Percentiles rank a stretch among this genome's conserved stretches.
Conservation (phyloP, 345 rosid species). For the Kandelia obovata region DNA sequence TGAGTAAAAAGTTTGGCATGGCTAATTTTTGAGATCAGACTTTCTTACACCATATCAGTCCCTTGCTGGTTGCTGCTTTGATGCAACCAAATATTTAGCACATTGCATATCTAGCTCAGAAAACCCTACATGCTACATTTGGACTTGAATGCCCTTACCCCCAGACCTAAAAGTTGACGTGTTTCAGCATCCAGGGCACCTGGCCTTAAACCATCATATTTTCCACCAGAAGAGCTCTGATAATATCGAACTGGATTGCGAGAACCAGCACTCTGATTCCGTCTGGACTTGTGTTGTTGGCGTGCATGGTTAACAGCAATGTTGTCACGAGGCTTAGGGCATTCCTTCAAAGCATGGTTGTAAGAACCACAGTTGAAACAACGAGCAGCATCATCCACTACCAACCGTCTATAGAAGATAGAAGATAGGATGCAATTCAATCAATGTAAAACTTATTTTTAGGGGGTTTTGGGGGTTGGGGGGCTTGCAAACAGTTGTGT, state of each 20-base stretch:
- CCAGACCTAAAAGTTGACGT: slow-evolving; percentile 65
- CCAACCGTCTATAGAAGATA: slow-evolving; percentile 52
- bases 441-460: background rate
- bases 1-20: too few relatives aligned
- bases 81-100: slow-evolving; percentile 8
- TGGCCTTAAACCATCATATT: slow-evolving; percentile 83
- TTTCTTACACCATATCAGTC: too few relatives aligned
- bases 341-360: slow-evolving; percentile 80
- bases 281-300: slow-evolving; percentile 62
- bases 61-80: background rate
- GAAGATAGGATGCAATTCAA: slow-evolving; percentile 16
- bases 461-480: too few relatives aligned
- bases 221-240: slow-evolving; percentile 61
- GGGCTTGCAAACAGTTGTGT: too few relatives aligned
- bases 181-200: slow-evolving; percentile 84
- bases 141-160: slow-evolving; percentile 45
- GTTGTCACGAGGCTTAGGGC: slow-evolving; percentile 81
- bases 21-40: too few relatives aligned
- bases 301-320: slow-evolving; percentile 81
- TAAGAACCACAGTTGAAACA: slow-evolving; percentile 96
- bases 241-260: slow-evolving; percentile 67
- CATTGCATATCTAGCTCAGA: background rate
- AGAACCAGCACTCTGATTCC: slow-evolving; percentile 52
- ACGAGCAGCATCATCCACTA: slow-evolving; percentile 67
- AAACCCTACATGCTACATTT: background rate